Conservation (phyloP, 2,329 filamentous ascomycete species). For the Grosmannia clavigera region DNA sequence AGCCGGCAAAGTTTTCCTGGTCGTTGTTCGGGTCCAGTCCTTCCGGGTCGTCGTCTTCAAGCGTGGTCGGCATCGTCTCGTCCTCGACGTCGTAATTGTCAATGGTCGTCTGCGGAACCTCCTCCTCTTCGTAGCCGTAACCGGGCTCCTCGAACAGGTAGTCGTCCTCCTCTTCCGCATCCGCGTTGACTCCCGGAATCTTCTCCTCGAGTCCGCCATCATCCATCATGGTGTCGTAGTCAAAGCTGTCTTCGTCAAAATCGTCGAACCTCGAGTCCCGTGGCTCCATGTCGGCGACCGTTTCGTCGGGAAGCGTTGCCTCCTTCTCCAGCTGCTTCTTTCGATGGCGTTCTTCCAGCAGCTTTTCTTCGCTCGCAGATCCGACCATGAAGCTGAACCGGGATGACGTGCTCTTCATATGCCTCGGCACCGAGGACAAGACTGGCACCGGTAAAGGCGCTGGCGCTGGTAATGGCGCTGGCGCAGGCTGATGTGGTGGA, state of each 20-base stretch:
- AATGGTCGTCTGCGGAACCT: conserved; percentile 17
- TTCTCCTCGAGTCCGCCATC: conserved; percentile 53
- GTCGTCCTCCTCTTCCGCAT: conserved; percentile 26
- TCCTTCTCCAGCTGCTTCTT: conserved; percentile 53
- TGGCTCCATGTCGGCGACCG: conserved; percentile 10
- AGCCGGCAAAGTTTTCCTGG: conserved; percentile 49
- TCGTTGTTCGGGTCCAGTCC: conserved; percentile 38
- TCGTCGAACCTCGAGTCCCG: conserved; percentile 47
- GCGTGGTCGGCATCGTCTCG: not conserved
- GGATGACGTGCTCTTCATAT: conserved; percentile 67
- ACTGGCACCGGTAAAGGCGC: conserved; percentile 9
- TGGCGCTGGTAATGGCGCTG: not conserved
- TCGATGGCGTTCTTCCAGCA: conserved; percentile 61
- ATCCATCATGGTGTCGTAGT: conserved; percentile 53
- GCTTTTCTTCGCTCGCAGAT: conserved; percentile 52
- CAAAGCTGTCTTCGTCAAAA: conserved; percentile 46
- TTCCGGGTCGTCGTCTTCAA: conserved; percentile 16
- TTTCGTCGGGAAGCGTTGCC: conserved; percentile 23
- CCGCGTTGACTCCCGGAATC: conserved; percentile 45
- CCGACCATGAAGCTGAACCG: conserved; percentile 73
- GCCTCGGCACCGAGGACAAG: conserved; percentile 40
- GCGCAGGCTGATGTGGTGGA: not conserved
- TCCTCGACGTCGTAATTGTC: not conserved
- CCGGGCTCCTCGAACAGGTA: conserved; percentile 12
- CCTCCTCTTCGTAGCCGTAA: conserved; percentile 36